Evolutionary conservation across 2,329 filamentous ascomycete species (phyloP).

Genomic region (Harringtonia aguacate): DNA sequence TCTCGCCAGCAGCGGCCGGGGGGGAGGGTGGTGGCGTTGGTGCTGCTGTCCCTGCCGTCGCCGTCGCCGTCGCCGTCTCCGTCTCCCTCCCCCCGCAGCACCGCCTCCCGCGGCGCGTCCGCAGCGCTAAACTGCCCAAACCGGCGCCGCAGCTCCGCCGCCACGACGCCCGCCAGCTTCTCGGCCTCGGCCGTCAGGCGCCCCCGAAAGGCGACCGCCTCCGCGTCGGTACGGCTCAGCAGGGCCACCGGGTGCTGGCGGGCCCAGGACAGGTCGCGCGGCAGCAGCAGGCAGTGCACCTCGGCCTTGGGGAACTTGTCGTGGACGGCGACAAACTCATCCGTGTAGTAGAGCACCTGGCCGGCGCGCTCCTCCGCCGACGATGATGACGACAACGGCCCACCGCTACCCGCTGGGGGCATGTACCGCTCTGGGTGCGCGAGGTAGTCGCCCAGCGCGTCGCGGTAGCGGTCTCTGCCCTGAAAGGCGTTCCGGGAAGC

Average conservation of each 20-base stretch:
- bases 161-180: constrained; percentile 55
- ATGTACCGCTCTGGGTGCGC: constrained; percentile 49
- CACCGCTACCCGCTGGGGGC: constrained; percentile 12
- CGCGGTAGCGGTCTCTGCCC: no score
- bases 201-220: constrained; percentile 47
- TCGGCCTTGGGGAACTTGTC: constrained; percentile 81
- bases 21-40: constrained; percentile 32
- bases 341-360: constrained; percentile 53
- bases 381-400: neutral
- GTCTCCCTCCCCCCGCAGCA: constrained; percentile 49
- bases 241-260: constrained; percentile 34
- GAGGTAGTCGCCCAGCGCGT: constrained; percentile 59
- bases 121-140: constrained; percentile 52
- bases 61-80: constrained; percentile 52
- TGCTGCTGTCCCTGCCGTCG: constrained; percentile 17
- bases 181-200: constrained; percentile 49
- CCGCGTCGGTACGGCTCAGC: neutral
- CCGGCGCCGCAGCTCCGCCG: constrained; percentile 60
- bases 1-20: constrained; percentile 69
- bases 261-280: constrained; percentile 51
- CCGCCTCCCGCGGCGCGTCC: constrained; percentile 55
- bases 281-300: constrained; percentile 80
- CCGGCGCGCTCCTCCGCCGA: constrained; percentile 13
- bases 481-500: constrained; percentile 15
- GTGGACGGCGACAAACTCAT: constrained; percentile 64